Percentiles rank a stretch among this genome's conserved stretches.
Evolutionary conservation across 2,329 filamentous ascomycete genomes (phyloP).

Genomic region (Periconia sp.): DNA sequence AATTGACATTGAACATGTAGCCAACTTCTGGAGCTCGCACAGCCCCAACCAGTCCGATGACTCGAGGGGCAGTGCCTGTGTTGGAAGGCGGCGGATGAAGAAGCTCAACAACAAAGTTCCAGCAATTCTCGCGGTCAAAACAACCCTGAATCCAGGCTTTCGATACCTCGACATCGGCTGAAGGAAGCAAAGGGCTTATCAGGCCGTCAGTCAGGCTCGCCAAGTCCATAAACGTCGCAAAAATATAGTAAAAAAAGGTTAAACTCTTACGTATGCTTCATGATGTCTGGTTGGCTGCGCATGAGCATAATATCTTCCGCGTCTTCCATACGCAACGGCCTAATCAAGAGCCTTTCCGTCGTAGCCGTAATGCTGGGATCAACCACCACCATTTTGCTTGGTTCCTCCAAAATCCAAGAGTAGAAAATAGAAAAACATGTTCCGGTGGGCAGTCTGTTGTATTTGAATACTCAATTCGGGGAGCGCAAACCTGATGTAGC

Average conservation of each 20-base stretch:
- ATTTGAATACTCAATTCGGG: conserved; percentile 12
- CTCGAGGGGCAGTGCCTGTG: conserved; percentile 18
- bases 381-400: conserved; percentile 35
- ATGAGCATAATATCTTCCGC: conserved; percentile 54
- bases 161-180: conserved; percentile 47
- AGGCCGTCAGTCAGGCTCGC: conserved; percentile 9
- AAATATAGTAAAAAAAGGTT: background rate
- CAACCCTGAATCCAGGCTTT: conserved; percentile 44
- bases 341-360: conserved; percentile 59
- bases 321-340: conserved; percentile 55
- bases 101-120: conserved; percentile 61
- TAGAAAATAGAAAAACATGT: conserved; percentile 19
- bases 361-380: conserved; percentile 29
- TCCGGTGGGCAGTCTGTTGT: conserved; percentile 22
- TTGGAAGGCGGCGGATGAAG: conserved; percentile 12
- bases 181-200: conserved; percentile 52
- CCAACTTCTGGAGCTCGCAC: conserved; percentile 46
- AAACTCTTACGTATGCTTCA: conserved; percentile 59
- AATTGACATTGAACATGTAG: conserved; percentile 46
- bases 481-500: background rate
- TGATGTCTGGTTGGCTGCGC: conserved; percentile 62
- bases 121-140: conserved; percentile 45
- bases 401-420: background rate
- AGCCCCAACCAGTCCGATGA: conserved; percentile 47
- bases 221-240: background rate